These are phyloP conservation scores for Triticum timopheevii DNA, from an alignment of 176 grass and related monocot genomes.

Conservation along the genomic window DNA sequence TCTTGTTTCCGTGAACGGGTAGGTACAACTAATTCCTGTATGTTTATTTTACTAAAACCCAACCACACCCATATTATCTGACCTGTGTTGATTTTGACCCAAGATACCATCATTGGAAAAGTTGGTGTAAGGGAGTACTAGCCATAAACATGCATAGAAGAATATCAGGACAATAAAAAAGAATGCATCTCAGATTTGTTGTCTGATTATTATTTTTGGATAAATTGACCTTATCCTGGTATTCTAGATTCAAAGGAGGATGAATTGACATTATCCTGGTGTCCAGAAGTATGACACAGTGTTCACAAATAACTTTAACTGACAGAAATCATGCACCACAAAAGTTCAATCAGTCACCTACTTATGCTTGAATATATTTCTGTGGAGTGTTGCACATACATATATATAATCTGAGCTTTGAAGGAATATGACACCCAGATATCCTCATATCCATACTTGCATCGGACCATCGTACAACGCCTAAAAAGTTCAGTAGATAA, in stretches of 20 bases:
- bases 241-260: too few species aligned
- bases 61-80: not conserved
- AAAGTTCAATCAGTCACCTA: not conserved
- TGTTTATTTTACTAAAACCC: slow-evolving; percentile 15
- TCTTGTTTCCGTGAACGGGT: not conserved
- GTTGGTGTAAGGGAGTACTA: not conserved
- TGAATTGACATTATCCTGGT: too few species aligned
- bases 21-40: slow-evolving; percentile 29
- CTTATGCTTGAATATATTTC: not conserved
- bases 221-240: too few species aligned
- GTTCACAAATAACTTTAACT: slow-evolving; percentile 14
- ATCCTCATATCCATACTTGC: not conserved
- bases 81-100: slow-evolving; percentile 9
- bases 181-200: too few species aligned
- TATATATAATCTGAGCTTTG: not conserved
- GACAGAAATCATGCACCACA: not conserved
- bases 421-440: not conserved
- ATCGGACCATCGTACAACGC: not conserved
- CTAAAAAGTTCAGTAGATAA: not conserved
- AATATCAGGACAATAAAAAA: too few species aligned
- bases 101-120: not conserved
- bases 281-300: too few species aligned
- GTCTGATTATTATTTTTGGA: too few species aligned
- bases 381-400: not conserved
- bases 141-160: not conserved